A percentile compares a stretch with the other conserved stretches of the same genome.
Evolutionary conservation across 1,284 basidiomycete genomes (phyloP).

Genomic region (Melampsora americana): DNA sequence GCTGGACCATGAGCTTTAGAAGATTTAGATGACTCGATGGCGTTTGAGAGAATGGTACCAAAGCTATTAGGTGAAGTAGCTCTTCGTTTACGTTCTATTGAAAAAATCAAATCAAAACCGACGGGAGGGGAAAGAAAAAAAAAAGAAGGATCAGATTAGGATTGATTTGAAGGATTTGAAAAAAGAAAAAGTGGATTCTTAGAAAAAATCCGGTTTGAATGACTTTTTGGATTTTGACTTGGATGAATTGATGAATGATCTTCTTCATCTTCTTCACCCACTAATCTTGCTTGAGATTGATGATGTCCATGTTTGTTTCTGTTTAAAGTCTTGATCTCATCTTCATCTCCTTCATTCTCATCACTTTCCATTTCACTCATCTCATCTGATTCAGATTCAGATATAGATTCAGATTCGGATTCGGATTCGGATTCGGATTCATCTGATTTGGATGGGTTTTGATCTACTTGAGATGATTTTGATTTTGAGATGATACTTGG

Average conservation of each 20-base stretch:
- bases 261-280: not conserved
- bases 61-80: slow-evolving; percentile 42
- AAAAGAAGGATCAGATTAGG: not conserved
- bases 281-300: not conserved
- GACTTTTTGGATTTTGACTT: slow-evolving; percentile 16
- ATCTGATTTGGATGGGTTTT: not conserved
- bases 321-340: slow-evolving; percentile 30
- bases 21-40: slow-evolving; percentile 28
- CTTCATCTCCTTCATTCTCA: slow-evolving; percentile 8
- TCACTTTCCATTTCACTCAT: slow-evolving; percentile 13
- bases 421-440: not conserved
- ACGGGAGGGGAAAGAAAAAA: too few species aligned
- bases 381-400: slow-evolving; percentile 29
- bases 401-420: too few species aligned
- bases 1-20: slow-evolving; percentile 30
- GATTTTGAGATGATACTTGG: too few species aligned
- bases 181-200: not conserved
- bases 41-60: slow-evolving; percentile 30
- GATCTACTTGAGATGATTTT: not conserved
- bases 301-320: slow-evolving; percentile 26
- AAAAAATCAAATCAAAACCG: not conserved
- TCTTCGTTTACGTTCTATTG: slow-evolving; percentile 37
- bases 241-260: not conserved
- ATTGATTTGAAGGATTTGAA: not conserved
- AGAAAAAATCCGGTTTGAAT: too few species aligned